Conservation (phyloP, 305 asterid species). For the Andrographis paniculata region DNA sequence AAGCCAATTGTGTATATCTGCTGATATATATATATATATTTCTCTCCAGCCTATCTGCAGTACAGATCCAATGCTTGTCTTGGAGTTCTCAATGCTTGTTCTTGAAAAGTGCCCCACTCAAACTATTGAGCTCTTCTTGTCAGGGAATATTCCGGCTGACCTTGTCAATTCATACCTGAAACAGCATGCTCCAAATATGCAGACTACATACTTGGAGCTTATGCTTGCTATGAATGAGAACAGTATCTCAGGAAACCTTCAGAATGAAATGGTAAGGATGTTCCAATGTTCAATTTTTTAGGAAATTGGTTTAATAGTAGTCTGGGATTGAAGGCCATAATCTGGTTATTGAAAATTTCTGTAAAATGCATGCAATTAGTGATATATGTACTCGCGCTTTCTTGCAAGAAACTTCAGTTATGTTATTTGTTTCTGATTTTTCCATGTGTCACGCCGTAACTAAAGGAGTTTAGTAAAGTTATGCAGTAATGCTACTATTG, state of each 20-base stretch:
- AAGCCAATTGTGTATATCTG: constrained; percentile 14
- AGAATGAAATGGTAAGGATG: constrained; percentile 90
- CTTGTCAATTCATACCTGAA: constrained; percentile 86
- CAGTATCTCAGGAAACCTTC: constrained; percentile 83
- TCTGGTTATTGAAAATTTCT: constrained; percentile 3
- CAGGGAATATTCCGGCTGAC: constrained; percentile 97
- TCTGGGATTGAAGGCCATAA: constrained; percentile 11
- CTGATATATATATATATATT: constrained; percentile 13
- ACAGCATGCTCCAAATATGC: constrained; percentile 95
- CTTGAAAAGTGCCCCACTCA: constrained; percentile 92
- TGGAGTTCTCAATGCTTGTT: constrained; percentile 90
- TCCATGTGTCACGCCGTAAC: constrained; percentile 7
- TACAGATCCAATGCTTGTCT: constrained; percentile 89
- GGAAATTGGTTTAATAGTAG: constrained; percentile 5
- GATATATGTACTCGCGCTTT: background rate
- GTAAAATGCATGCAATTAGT: background rate
- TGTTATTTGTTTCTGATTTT: constrained; percentile 7
- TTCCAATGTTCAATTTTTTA: constrained; percentile 19
- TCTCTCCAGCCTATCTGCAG: constrained; percentile 80
- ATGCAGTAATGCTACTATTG: constrained; percentile 5
- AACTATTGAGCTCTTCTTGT: constrained; percentile 89
- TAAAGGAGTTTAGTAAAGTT: constrained; percentile 14
- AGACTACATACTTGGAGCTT: constrained; percentile 88
- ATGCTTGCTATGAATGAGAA: constrained; percentile 91
- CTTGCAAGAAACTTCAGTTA: constrained; percentile 2